Conservation (phyloP, 139 green algal genomes). For the Chlorella sp. region DNA sequence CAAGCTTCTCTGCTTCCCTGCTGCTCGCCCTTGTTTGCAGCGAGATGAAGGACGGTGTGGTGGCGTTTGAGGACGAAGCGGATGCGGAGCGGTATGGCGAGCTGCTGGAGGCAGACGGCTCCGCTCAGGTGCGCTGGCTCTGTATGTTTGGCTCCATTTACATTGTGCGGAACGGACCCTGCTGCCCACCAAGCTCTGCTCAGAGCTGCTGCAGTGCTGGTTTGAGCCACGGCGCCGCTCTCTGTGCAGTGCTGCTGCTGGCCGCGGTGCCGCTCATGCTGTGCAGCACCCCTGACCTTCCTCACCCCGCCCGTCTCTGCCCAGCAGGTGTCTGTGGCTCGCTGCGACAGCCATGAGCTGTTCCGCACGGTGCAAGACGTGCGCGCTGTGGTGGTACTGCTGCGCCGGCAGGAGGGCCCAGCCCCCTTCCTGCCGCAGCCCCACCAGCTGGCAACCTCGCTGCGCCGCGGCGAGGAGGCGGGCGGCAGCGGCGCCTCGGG, state of each 20-base stretch:
- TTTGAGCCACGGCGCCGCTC: no score
- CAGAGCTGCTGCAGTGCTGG: no score
- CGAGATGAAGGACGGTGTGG: conserved; percentile 68
- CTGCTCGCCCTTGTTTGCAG: not conserved
- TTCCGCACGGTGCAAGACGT: conserved; percentile 68
- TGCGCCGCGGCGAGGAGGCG: conserved; percentile 20
- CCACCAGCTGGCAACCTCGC: conserved; percentile 63
- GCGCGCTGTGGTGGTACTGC: conserved; percentile 65
- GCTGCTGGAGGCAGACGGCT: conserved; percentile 60
- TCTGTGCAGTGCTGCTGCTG: no score
- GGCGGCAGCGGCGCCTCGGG: not conserved
- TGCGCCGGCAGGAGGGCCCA: conserved; percentile 31
- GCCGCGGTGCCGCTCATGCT: no score
- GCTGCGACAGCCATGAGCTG: conserved; percentile 65
- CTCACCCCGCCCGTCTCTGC: not conserved
- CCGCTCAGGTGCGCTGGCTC: not conserved
- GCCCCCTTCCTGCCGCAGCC: conserved; percentile 52
- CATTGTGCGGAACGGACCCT: no score
- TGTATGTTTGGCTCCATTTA: no score
- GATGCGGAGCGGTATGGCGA: conserved; percentile 65
- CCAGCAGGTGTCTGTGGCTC: conserved; percentile 60
- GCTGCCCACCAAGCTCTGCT: no score
- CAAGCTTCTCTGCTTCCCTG: no score
- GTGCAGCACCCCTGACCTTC: no score
- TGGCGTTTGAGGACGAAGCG: conserved; percentile 66